Base-by-base conservation (phyloP, 441 rosid genomes). In the Populus hybrid region DNA sequence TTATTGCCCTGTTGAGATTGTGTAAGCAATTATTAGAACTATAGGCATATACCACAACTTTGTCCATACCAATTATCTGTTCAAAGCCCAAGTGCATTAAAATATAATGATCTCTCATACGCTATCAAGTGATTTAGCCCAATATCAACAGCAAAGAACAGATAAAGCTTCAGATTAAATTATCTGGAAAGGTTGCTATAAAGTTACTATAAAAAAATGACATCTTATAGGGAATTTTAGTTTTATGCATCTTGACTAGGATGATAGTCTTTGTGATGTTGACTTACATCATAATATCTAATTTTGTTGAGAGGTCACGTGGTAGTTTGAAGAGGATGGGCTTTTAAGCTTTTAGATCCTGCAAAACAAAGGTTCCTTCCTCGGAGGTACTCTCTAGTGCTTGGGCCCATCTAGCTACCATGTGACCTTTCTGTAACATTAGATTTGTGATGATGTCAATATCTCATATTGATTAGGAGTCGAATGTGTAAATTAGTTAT, bases 251-350 rank as follows among this genome's bases (percentile, higher is more conserved):
- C 3, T 12, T 70, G 20, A 36, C 57, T 10, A 5, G 46, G 59
- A n/a, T 20, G 5, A 70, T 36, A 10, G 8, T 5, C 50, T 3
- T 23, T 12, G 21, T 4, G 32, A 70, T 70, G 73, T 11, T 38
- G 57, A 21, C 73, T 72, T 50, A 16, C 24, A 72, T 72, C 75
- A 72, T 67, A 8, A 54, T 18, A 54, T 54, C 61, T 54, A 54
- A 54, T 54, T 16, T 54, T 54, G 61, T 18, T 54, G 61, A 54
- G 61, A 6, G 61, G 61, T 54, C n/a, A 50, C n/a, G n/a, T 16
- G 59, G 59, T 50, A 50, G 59, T 50, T 50, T 32, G 34, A 50
- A 32, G 59, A 50, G n/a, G 59, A 50, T 54, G 61, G 61, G 61
- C 21, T 32, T 32, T 16, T 54, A 54, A 54, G 61, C 61, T 54